These are phyloP conservation scores for Colletotrichum liriopes DNA, from an alignment of 2,329 filamentous ascomycete genomes.

Conservation along the genomic window DNA sequence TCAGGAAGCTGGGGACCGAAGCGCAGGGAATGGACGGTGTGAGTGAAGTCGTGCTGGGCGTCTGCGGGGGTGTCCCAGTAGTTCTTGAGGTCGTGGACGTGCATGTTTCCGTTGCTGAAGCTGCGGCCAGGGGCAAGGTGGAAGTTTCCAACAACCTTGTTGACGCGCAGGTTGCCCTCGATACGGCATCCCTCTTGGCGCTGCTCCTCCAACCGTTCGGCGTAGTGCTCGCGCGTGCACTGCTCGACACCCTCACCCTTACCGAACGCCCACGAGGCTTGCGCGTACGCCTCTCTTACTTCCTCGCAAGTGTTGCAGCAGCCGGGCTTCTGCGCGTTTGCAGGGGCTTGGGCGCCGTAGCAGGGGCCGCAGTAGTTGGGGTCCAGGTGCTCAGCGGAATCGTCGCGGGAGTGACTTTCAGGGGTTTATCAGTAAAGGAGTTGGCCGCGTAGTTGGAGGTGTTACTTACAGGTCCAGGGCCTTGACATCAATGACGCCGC, in stretches of 20 bases:
- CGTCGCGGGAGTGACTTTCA: slow-evolving; percentile 75
- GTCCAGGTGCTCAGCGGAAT: slow-evolving; percentile 83
- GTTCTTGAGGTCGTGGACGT: slow-evolving; percentile 97
- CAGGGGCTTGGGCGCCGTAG: slow-evolving; percentile 85
- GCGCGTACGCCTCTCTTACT: slow-evolving; percentile 93
- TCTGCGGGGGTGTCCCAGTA: slow-evolving; percentile 84
- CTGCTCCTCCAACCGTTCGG: slow-evolving; percentile 88
- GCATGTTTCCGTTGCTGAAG: slow-evolving; percentile 97
- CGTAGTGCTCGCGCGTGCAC: slow-evolving; percentile 94
- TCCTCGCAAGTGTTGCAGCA: slow-evolving; percentile 99
- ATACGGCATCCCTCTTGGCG: slow-evolving; percentile 94
- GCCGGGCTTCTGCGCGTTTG: slow-evolving; percentile 81
- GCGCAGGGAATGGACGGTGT: slow-evolving; percentile 88
- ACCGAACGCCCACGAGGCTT: slow-evolving; percentile 93
- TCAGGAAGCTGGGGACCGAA: slow-evolving; percentile 95
- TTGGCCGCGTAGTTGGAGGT: slow-evolving; percentile 38
- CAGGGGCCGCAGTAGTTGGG: slow-evolving; percentile 94
- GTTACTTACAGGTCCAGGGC: slow-evolving; percentile 75
- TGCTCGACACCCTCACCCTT: slow-evolving; percentile 94
- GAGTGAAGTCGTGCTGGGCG: slow-evolving; percentile 87
- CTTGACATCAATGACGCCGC: slow-evolving; percentile 80
- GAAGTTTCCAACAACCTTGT: slow-evolving; percentile 99
- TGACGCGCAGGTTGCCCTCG: slow-evolving; percentile 92
- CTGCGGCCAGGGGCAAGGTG: slow-evolving; percentile 96
- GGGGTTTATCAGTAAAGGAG: slow-evolving; percentile 31